Base-by-base conservation (phyloP, 2,329 filamentous ascomycete genomes). In the Pseudogymnoascus sp. region DNA sequence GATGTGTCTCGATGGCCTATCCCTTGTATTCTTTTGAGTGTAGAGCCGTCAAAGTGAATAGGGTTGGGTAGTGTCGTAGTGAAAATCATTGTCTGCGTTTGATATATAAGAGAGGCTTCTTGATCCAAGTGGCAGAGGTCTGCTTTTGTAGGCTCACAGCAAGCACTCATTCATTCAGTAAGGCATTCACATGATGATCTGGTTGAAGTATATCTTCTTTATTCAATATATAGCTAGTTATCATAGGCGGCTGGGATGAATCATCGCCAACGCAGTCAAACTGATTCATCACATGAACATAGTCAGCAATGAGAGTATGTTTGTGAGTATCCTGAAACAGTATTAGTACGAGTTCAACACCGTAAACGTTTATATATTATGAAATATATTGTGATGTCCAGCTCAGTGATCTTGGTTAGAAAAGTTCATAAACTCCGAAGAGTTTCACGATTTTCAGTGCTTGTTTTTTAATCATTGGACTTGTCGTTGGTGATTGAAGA, bases 351-450 rank as follows among this genome's bases (percentile, higher is more conserved):
- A 21, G 48, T 55, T 55, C 48, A 55, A 55, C 48, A 55, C 48
- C n/a, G 58, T 59, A 27, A 39, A 59, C 21, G 58, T 59, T 38
- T 39, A 31, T 59, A 59, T 59, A 39, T 59, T 59, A 61, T 27
- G 41, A 61, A 36, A 29, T 17, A 41, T 21, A 55, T 61, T 58
- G 15, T 9, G 15, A 61, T 62, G 65, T 66, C 59, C 61, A 60
- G 66, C 70, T 74, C 72, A 73, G 71, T 70, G 72, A 74, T 74
- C 72, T 74, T 74, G 72, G 71, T 74, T 68, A 65, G 69, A 65
- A 69, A 71, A 68, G 67, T 66, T 69, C 72, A 70, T 71, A 67
- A 58, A 66, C 69, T 71, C 66, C 62, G 63, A 63, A 66, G 65
- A 71, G 69, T 21, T 65, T 73, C 71, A 74, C 65, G 68, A 73